phyloP scores from a whole-genome alignment of 2,329 filamentous ascomycete genomes.

The Neofusicoccum sp. region DNA sequence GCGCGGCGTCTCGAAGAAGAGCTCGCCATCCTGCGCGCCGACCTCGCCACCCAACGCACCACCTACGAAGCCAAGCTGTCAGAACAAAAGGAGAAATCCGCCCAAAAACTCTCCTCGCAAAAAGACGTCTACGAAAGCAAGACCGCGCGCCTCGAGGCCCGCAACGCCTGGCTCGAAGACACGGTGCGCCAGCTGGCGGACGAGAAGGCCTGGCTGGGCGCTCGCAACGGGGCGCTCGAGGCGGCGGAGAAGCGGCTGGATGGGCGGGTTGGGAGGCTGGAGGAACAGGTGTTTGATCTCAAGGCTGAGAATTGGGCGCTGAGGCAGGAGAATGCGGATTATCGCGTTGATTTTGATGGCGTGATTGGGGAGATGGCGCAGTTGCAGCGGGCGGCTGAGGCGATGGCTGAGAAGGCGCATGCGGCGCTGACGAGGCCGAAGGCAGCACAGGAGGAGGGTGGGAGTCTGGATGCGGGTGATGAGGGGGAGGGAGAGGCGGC shows the following conservation, averaged over 20 bases:
- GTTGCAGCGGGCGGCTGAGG: neutral
- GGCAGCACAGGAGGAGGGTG: neutral
- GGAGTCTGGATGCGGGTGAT: neutral
- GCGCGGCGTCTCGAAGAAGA: slow-evolving; percentile 11
- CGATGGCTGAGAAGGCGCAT: neutral
- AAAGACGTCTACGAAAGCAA: neutral
- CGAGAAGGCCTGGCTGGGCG: slow-evolving; percentile 5
- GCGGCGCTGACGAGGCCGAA: neutral
- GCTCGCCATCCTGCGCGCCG: neutral
- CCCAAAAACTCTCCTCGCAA: neutral
- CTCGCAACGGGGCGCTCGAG: slow-evolving; percentile 8
- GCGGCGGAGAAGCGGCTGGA: neutral
- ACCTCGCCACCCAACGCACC: neutral
- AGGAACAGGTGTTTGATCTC: neutral
- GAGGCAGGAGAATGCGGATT: neutral
- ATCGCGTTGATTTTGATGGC: neutral
- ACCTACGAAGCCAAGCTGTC: neutral
- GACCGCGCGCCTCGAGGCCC: neutral
- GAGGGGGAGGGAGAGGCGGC: neutral
- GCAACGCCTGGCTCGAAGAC: slow-evolving; percentile 12
- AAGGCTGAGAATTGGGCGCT: neutral
- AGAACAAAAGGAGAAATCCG: neutral
- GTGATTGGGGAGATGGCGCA: neutral
- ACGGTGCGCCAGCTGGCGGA: neutral
- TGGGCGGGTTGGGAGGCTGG: neutral